Evolutionary conservation across 2,329 filamentous ascomycete genomes (phyloP).

Genomic region (Xylaria sp.): DNA sequence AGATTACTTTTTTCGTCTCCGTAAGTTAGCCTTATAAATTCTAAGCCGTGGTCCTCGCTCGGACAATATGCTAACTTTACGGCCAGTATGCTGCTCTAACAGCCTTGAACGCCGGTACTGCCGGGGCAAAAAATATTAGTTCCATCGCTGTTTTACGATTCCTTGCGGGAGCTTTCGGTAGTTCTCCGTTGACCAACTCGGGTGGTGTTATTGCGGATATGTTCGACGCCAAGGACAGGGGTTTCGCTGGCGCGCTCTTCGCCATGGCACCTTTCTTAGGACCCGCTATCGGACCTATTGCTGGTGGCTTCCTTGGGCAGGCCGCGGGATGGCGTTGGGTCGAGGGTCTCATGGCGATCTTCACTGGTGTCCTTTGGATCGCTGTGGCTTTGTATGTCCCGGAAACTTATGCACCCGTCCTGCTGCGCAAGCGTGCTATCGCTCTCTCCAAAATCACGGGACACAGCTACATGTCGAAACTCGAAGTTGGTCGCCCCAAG

Average conservation of each 20-base stretch:
- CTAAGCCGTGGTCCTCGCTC: neutral
- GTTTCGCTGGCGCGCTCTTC: slow-evolving; percentile 71
- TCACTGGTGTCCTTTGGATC: slow-evolving; percentile 71
- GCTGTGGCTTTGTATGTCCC: slow-evolving; percentile 62
- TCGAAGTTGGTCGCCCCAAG: slow-evolving; percentile 58
- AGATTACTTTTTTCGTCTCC: slow-evolving; percentile 66
- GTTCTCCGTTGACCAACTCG: slow-evolving; percentile 66
- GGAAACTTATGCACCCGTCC: slow-evolving; percentile 70
- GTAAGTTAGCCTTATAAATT: slow-evolving; percentile 37
- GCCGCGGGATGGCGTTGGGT: slow-evolving; percentile 77
- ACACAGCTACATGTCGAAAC: slow-evolving; percentile 65
- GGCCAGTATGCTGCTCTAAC: slow-evolving; percentile 61
- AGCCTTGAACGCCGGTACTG: slow-evolving; percentile 67
- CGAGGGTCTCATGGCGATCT: slow-evolving; percentile 71
- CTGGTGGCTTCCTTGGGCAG: slow-evolving; percentile 73
- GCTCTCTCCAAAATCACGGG: slow-evolving; percentile 64
- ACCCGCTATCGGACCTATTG: slow-evolving; percentile 71
- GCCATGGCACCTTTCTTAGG: slow-evolving; percentile 75
- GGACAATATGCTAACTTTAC: slow-evolving; percentile 3
- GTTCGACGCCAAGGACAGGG: slow-evolving; percentile 62
- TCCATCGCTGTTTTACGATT: slow-evolving; percentile 70
- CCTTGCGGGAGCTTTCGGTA: slow-evolving; percentile 68
- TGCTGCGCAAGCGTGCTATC: slow-evolving; percentile 65
- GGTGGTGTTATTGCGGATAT: slow-evolving; percentile 71
- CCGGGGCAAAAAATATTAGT: slow-evolving; percentile 63